Conservation (phyloP, 495 filamentous ascomycete species). For the Tuber magnatum region DNA sequence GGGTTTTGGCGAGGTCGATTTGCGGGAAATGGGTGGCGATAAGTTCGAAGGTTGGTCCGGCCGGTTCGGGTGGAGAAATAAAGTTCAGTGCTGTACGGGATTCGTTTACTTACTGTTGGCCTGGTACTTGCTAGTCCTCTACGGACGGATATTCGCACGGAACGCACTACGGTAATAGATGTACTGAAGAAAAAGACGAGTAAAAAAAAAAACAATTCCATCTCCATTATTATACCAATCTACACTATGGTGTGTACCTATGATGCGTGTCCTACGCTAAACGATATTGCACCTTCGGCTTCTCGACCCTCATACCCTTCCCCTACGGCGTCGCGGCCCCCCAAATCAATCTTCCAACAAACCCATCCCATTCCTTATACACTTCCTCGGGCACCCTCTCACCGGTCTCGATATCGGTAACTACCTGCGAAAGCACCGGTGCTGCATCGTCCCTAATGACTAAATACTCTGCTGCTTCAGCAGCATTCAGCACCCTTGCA, state of each 20-base stretch:
- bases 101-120: background rate
- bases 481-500: conserved; percentile 10
- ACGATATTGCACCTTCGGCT: background rate
- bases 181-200: too few relatives aligned
- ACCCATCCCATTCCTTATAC: conserved; percentile 23
- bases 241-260: background rate
- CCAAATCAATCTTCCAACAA: conserved; percentile 19
- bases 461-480: background rate
- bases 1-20: background rate
- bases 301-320: background rate
- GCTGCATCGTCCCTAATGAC: conserved; percentile 6
- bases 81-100: too few relatives aligned
- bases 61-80: background rate
- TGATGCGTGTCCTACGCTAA: background rate
- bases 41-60: background rate
- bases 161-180: background rate
- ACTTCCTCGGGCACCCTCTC: conserved; percentile 30
- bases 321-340: conserved; percentile 10
- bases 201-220: background rate
- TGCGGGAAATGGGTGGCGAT: background rate
- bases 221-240: background rate
- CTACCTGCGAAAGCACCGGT: conserved; percentile 13
- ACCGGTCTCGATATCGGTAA: background rate
- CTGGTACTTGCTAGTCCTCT: background rate
- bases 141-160: background rate